These are phyloP conservation scores for Plasmodium reichenowi DNA, from an alignment of 169 alveolate species.

Conservation along the genomic window DNA sequence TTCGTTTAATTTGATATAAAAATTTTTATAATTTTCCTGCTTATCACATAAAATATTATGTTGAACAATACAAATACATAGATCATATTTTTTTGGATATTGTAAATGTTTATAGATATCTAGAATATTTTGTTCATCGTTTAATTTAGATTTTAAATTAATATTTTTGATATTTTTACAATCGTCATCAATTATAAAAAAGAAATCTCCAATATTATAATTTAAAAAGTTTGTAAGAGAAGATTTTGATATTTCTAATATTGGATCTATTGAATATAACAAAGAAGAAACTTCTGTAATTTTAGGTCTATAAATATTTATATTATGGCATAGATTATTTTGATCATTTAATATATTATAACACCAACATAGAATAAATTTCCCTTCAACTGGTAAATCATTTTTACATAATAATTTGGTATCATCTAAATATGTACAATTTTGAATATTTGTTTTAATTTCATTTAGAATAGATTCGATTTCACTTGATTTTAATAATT, in stretches of 20 bases:
- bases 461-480: constrained; percentile 6
- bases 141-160: constrained; percentile 32
- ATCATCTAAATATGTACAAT: constrained; percentile 26
- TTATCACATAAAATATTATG: constrained; percentile 36
- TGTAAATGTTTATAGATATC: constrained; percentile 28
- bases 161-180: constrained; percentile 37
- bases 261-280: constrained; percentile 20
- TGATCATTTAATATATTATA: constrained; percentile 1
- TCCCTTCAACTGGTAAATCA: not conserved
- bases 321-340: constrained; percentile 4
- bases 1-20: not conserved
- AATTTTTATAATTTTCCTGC: constrained; percentile 7
- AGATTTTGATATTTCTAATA: constrained; percentile 44
- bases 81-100: constrained; percentile 55
- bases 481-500: not conserved
- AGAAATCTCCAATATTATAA: constrained; percentile 7
- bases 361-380: constrained; percentile 63
- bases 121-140: constrained; percentile 16
- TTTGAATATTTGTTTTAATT: constrained; percentile 14
- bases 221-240: constrained; percentile 37
- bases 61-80: constrained; percentile 34
- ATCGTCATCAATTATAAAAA: constrained; percentile 58
- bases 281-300: constrained; percentile 40
- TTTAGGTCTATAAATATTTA: constrained; percentile 1
- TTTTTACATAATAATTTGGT: constrained; percentile 37